Evolutionary conservation across 1,284 basidiomycete species (phyloP).

Genomic region (Calocybe gambosa): DNA sequence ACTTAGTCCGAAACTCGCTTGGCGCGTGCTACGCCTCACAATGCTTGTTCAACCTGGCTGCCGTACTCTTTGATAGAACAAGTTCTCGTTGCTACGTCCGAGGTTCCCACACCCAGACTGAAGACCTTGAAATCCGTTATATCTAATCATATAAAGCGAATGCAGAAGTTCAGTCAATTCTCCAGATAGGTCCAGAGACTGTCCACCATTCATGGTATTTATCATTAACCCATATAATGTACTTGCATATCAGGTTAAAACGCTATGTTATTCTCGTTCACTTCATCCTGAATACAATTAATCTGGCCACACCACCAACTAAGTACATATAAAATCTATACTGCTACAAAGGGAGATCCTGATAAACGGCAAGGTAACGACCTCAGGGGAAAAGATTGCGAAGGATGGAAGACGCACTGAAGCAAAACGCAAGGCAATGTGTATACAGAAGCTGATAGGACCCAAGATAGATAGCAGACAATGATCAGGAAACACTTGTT

Average conservation of each 20-base stretch:
- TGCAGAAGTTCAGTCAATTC: constrained; percentile 49
- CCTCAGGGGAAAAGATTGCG: neutral
- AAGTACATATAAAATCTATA: constrained; percentile 13
- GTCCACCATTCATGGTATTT: no score
- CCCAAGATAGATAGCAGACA: constrained; percentile 9
- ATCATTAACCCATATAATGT: no score
- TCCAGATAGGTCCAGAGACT: neutral
- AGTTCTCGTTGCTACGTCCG: constrained; percentile 64
- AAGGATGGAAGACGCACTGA: neutral
- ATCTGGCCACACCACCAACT: constrained; percentile 2
- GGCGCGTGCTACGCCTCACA: constrained; percentile 47
- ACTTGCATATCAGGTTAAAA: no score
- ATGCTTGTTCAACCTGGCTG: constrained; percentile 63
- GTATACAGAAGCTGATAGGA: constrained; percentile 6
- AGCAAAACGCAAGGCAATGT: constrained; percentile 8
- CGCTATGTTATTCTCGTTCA: no score
- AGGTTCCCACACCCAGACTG: constrained; percentile 44
- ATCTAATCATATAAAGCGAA: constrained; percentile 51
- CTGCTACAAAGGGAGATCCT: constrained; percentile 11
- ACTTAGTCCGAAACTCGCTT: constrained; percentile 53
- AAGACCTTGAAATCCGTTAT: constrained; percentile 52
- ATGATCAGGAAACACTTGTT: neutral
- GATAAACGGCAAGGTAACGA: constrained; percentile 1
- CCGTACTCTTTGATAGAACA: constrained; percentile 87
- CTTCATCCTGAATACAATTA: no score